Evolutionary conservation across 768 basidiomycete genomes (phyloP), one percentile per base, ranked within the genome.

Genomic region (Boletus sensibilis): DNA sequence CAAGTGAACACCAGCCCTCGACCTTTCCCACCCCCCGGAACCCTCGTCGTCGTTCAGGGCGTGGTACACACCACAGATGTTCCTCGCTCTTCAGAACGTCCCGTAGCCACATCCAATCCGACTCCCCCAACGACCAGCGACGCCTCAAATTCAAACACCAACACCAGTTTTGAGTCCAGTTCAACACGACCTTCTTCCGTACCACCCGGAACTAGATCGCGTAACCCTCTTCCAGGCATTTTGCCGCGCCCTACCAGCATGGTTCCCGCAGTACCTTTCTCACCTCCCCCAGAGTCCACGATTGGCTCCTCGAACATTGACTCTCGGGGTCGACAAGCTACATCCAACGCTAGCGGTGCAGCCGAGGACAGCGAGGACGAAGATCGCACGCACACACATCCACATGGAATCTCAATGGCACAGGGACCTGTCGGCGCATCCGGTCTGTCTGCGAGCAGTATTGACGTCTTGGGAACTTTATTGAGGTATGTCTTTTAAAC

Each of bases 401-500:
- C 68, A 6, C 67, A 70, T 41, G 67, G 60, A 27, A 39, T 70
- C 18, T 69, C 67, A 8, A 61, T 63, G 47, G 45, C 68, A 10
- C 67, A 68, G 29, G 68, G 63, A 41, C 67, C 67, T n/a, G 37
- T 52, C 4, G 65, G 67, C 25, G 54, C 76, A 14, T 60, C 78
- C 25, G 57, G 72, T 63, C 74, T 85, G 56, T 90, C 88, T 0
- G 84, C 85, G 1, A 87, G 83, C 34, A 90, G 89, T 67, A 88
- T 92, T 42, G 90, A 92, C 63, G 88, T 92, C 12, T 74, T 92
- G 29, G 90, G 90, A 23, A 91, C 90, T n/a, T 70, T 92, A 16
- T 76, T 92, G 33, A 92, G 90, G 90, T 89, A 64, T 46, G 80
- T 57, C 25, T 46, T 41, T 42, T 35, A 37, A 31, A 4, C 1